Evolutionary conservation across 176 grass and related monocot genomes (phyloP), one percentile per base, ranked within the genome.

Genomic region (Bothriochloa decipiens): DNA sequence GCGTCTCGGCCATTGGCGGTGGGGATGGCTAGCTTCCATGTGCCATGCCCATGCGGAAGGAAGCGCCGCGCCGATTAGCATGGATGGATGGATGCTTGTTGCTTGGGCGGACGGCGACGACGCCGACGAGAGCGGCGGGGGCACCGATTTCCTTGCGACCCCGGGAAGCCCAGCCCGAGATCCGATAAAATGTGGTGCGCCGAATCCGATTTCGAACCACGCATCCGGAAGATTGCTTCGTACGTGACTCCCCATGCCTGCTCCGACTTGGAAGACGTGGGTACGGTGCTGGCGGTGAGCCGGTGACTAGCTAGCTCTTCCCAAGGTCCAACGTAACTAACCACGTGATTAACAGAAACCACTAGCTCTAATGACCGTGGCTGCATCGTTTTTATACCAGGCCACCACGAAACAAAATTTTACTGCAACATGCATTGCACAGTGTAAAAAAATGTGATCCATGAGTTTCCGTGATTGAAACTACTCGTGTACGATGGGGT

Each of bases 161-260:
- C 66, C 89, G 77, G 82, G 77, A 91, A 83, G 29, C 78, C 78
- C 29, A 75, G 83, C 86, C 57, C 78, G 86, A 81, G 82, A 85
- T 86, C 82, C 86, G 68, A 88, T 79, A 13, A 68, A 80, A 83
- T 84, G 89, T 25, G 81, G 80, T 74, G 89, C 82, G 58, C 62
- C 73, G 82, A 85, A 88, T 88, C 86, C 27, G 78, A 74, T 49
- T 78, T 91, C 67, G 81, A 79, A 82, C 77, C 68, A 42, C 50
- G 80, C 77, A 58, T 81, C 32, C 46, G 28, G 28, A 53, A 81
- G 68, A 11, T 68, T 74, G 69, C 41, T 35, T 49, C 20, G 8
- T 65, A 58, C 82, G 82, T 74, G 86, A 78, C 37, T 74, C 76
- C 45, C 71, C 11, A 69, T 1, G 47, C 49, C 39, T 26, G 28